These are phyloP conservation scores for Cytospora piceae DNA, from an alignment of 2,329 filamentous ascomycete species.

Conservation along the genomic window DNA sequence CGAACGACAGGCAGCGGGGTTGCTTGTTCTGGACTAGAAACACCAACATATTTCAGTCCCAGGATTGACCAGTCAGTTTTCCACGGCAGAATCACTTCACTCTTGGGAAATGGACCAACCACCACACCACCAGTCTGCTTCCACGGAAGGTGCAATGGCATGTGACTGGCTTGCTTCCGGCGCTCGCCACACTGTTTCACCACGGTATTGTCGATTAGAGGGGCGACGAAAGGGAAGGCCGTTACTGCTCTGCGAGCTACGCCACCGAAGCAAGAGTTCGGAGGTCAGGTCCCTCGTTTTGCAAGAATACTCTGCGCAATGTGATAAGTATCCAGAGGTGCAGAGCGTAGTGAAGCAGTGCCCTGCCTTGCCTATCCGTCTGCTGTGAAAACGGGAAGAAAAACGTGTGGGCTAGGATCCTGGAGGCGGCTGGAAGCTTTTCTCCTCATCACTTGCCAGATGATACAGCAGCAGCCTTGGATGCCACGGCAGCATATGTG, in stretches of 20 bases:
- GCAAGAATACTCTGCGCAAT: not conserved
- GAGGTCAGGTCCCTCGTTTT: not conserved
- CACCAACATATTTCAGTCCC: not conserved
- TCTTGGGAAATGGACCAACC: not conserved
- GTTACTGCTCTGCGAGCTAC: not conserved
- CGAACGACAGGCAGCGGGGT: constrained; percentile 6
- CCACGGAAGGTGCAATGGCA: not conserved
- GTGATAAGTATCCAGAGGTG: not conserved
- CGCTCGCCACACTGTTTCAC: not conserved
- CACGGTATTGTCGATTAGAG: not conserved
- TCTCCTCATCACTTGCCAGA: constrained; percentile 18
- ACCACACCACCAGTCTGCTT: not conserved
- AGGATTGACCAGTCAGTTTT: constrained; percentile 3
- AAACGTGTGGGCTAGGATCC: constrained; percentile 22
- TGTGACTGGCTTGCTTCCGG: not conserved
- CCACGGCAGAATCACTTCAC: constrained; percentile 2
- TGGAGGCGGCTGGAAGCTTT: constrained; percentile 2
- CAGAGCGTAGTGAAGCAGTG: constrained; percentile 9
- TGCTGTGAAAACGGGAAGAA: constrained; percentile 27
- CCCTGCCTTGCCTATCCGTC: constrained; percentile 24
- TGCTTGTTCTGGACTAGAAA: constrained; percentile 11
- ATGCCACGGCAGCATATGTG: constrained; percentile 18
- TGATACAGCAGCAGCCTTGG: constrained; percentile 19
- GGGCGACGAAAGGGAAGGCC: not conserved
- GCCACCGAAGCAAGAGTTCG: not conserved